Evolutionary conservation across 2,329 filamentous ascomycete species (phyloP).

Genomic region (Phoma sp.): DNA sequence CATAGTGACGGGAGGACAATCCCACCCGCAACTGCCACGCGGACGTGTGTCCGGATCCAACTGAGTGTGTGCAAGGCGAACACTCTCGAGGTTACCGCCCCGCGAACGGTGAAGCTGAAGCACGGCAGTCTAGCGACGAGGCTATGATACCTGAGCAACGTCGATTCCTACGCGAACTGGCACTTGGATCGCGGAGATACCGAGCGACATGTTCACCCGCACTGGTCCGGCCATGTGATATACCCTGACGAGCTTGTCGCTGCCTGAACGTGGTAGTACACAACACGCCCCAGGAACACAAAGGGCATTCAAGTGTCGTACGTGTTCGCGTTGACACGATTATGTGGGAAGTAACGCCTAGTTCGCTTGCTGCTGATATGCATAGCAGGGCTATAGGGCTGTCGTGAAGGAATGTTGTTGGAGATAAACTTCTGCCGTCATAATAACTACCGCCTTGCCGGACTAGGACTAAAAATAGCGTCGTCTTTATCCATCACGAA

Average conservation of each 20-base stretch:
- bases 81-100: slow-evolving; percentile 4
- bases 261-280: slow-evolving; percentile 16
- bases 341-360: slow-evolving; percentile 3
- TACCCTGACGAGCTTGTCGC: slow-evolving; percentile 1
- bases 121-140: slow-evolving; percentile 17
- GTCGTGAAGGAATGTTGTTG: slow-evolving; percentile 15
- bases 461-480: slow-evolving; percentile 37
- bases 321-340: slow-evolving; percentile 12
- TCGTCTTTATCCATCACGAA: slow-evolving; percentile 1
- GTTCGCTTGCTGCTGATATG: slow-evolving; percentile 17
- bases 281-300: slow-evolving; percentile 17
- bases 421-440: slow-evolving; percentile 22
- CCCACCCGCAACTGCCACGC: slow-evolving; percentile 5
- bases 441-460: slow-evolving; percentile 25
- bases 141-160: slow-evolving; percentile 20
- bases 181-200: slow-evolving; percentile 12
- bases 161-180: slow-evolving; percentile 4
- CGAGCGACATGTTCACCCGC: slow-evolving; percentile 21
- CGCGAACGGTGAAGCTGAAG: slow-evolving; percentile 11
- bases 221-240: slow-evolving; percentile 13
- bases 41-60: slow-evolving; percentile 12
- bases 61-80: slow-evolving; percentile 12
- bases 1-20: slow-evolving; percentile 8
- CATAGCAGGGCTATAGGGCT: slow-evolving; percentile 20
- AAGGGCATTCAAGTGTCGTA: slow-evolving; percentile 23